Conservation (phyloP, 2,329 filamentous ascomycete genomes). For the Beauveria brongniartii region DNA sequence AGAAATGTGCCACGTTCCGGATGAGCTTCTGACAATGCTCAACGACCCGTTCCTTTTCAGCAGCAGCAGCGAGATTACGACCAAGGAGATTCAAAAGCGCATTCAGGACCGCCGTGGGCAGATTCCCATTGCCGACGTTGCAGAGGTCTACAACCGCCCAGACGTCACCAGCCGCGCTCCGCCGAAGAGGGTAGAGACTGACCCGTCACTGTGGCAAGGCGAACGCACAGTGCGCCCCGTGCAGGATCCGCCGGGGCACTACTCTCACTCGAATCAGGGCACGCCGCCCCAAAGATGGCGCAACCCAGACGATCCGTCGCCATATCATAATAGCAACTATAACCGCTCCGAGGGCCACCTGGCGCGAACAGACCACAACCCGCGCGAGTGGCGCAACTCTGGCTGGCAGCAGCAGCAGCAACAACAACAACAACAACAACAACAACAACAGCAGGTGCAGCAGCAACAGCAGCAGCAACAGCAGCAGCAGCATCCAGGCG, state of each 20-base stretch:
- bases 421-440: not conserved
- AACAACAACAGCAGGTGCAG: too few species aligned
- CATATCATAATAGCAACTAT: conserved; percentile 34
- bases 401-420: conserved; percentile 31
- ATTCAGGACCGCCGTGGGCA: conserved; percentile 69
- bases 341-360: conserved; percentile 36
- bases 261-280: conserved; percentile 28
- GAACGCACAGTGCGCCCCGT: conserved; percentile 79
- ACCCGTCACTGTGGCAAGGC: conserved; percentile 74
- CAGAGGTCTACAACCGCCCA: conserved; percentile 48
- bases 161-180: conserved; percentile 48
- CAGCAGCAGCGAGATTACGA: conserved; percentile 78
- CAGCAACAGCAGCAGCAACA: conserved; percentile 25
- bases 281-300: conserved; percentile 44
- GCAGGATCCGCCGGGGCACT: conserved; percentile 33
- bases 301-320: conserved; percentile 37
- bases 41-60: conserved; percentile 78
- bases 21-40: conserved; percentile 79
- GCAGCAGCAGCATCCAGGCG: conserved; percentile 35
- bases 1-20: conserved; percentile 93
- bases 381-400: conserved; percentile 51
- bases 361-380: conserved; percentile 32
- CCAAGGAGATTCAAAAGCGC: conserved; percentile 91
- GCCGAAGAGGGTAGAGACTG: conserved; percentile 69
- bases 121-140: conserved; percentile 52